phyloP scores from a whole-genome alignment of 2,329 filamentous ascomycete genomes.

The Fusarium chuoi region DNA sequence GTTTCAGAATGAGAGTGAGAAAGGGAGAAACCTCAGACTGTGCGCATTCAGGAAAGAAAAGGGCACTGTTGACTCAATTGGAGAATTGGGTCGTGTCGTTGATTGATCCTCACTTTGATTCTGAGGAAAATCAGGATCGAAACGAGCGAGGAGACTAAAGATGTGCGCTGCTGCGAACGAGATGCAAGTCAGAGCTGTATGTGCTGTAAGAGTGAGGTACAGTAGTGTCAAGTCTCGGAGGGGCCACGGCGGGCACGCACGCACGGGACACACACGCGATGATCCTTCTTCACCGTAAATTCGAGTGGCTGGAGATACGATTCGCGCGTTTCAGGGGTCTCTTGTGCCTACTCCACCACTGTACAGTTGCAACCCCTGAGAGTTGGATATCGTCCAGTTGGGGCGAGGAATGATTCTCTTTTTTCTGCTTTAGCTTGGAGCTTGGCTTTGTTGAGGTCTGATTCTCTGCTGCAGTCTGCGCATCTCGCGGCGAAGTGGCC shows the following conservation, averaged over 20 bases:
- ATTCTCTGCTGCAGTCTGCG: not conserved
- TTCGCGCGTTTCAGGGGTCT: slow-evolving; percentile 9
- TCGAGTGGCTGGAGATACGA: slow-evolving; percentile 16
- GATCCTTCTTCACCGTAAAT: slow-evolving; percentile 18
- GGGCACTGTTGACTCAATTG: slow-evolving; percentile 6
- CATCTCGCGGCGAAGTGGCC: slow-evolving; percentile 20
- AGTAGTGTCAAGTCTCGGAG: slow-evolving; percentile 9
- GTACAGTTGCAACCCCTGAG: not conserved
- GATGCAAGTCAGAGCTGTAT: slow-evolving; percentile 38
- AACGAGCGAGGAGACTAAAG: slow-evolving; percentile 4
- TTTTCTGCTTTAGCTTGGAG: not conserved
- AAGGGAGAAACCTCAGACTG: not conserved
- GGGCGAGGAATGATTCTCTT: no score
- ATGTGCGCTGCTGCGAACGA: slow-evolving; percentile 19
- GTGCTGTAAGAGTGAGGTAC: slow-evolving; percentile 1
- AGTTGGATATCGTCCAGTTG: not conserved
- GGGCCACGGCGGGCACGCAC: slow-evolving; percentile 1
- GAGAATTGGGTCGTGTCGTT: not conserved
- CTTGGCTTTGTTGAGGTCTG: not conserved
- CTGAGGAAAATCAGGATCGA: slow-evolving; percentile 4
- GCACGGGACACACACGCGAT: slow-evolving; percentile 2
- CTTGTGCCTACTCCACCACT: not conserved
- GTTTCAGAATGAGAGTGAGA: not conserved
- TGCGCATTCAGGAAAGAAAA: slow-evolving; percentile 8
- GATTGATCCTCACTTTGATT: not conserved